Base-by-base conservation (phyloP, 805 yeast species). In the Suhomyces vadensis region DNA sequence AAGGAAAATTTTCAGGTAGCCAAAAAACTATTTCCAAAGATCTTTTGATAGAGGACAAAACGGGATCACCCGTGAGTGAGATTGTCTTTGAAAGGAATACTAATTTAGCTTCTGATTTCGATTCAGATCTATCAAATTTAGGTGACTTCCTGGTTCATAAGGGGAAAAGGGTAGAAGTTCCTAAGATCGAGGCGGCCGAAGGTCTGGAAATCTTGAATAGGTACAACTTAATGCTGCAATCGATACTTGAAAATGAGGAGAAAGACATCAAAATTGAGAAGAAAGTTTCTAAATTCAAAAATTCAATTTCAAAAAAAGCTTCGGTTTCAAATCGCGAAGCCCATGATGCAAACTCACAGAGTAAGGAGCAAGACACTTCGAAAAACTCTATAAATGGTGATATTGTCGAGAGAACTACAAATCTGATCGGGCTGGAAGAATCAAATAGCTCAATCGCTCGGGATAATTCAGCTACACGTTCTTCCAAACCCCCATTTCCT, bases 201-300 rank as follows among this genome's bases (percentile, higher is more conserved):
- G 20, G 17, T 3, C 31, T 25, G 19, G 50, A 49, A 14, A 38
- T 49, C 6, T 29, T 54, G 4, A 50, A 54, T 27, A 38, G 60
- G 24, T 42, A 38, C 9, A 13, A 35, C 8, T 37, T 48, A 3
- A 37, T 55, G n/a, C 44, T 33, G 8, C 44, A 51, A 19, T 52
- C 55, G 11, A 52, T 55, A 4, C 19, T 37, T 9, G 49, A 53
- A 14, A 35, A 35, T 21, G 59, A 53, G 33, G 53, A 47, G 26
- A 41, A 31, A 9, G 23, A 14, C 9, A 37, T 23, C 20, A n/a
- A 25, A 4, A 17, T 16, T 13, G 37, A 36, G 1, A 39, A 25
- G 6, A 46, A 46, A 13, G 22, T 38, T 7, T 47, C 50, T 6
- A 36, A 33, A 9, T 47, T 43, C 27, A 44, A 41, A 27, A 41